Percentiles rank a stretch among this genome's conserved stretches.
Conservation (phyloP, 345 rosid genomes). For the Alliaria petiolata region DNA sequence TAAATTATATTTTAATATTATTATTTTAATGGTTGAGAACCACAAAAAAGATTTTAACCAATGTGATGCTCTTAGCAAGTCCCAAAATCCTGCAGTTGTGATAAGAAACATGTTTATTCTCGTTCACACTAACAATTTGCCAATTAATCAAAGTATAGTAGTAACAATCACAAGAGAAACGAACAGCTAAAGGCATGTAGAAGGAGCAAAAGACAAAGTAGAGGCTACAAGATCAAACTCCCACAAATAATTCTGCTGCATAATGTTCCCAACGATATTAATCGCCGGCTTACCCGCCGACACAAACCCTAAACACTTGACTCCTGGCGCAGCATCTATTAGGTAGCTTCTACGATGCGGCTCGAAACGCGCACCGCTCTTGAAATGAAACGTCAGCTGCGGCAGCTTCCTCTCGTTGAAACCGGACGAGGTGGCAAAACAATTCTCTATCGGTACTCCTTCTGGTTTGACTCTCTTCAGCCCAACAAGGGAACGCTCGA, state of each 20-base stretch:
- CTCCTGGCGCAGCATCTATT: conserved; percentile 36
- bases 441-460: conserved; percentile 44
- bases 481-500: conserved; percentile 24
- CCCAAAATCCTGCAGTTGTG: too few relatives aligned
- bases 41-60: too few relatives aligned
- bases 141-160: conserved; percentile 17
- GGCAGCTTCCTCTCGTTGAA: conserved; percentile 38
- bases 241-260: conserved; percentile 74
- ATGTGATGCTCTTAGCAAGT: too few relatives aligned
- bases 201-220: conserved; percentile 53
- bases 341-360: conserved; percentile 56
- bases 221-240: conserved; percentile 40
- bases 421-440: conserved; percentile 34
- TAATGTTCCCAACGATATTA: conserved; percentile 45
- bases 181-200: conserved; percentile 39
- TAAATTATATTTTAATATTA: too few relatives aligned
- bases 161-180: not conserved
- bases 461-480: conserved; percentile 25
- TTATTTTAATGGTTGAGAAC: too few relatives aligned
- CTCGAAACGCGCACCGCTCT: conserved; percentile 47
- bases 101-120: not conserved
- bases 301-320: conserved; percentile 47
- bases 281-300: conserved; percentile 24
- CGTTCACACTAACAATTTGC: not conserved
- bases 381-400: conserved; percentile 41